phyloP scores from a whole-genome alignment of 2,329 filamentous ascomycete species.

The Fusarium sp. region DNA sequence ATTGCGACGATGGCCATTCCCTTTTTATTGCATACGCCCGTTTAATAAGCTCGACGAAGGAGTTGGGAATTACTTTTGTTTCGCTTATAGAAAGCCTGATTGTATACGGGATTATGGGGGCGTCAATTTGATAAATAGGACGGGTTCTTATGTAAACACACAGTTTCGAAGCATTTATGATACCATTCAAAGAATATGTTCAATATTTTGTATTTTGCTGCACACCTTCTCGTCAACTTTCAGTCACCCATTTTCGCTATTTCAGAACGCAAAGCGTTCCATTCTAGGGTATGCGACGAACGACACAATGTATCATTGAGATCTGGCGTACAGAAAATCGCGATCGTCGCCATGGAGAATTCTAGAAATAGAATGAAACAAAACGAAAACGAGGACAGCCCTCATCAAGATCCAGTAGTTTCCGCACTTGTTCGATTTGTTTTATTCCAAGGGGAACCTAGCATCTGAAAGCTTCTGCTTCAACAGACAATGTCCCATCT shows the following conservation, averaged over 20 bases:
- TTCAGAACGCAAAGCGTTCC: neutral
- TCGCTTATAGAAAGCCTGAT: constrained; percentile 19
- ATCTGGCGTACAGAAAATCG: neutral
- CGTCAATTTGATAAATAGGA: constrained; percentile 19
- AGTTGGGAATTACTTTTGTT: constrained; percentile 6
- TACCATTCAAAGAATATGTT: constrained; percentile 14
- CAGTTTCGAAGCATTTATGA: constrained; percentile 16
- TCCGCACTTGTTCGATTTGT: neutral
- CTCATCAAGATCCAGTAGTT: neutral
- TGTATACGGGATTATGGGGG: constrained; percentile 1
- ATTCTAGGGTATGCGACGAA: too few relatives aligned
- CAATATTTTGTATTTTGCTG: neutral
- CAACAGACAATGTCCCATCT: neutral
- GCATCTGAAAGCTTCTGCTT: neutral
- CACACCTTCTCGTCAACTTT: too few relatives aligned
- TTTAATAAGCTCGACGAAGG: constrained; percentile 21
- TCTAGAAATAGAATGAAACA: too few relatives aligned
- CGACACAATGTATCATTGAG: neutral
- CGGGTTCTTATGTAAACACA: constrained; percentile 6
- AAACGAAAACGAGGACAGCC: neutral
- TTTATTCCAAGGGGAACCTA: neutral
- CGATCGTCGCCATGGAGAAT: neutral
- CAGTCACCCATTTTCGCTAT: too few relatives aligned
- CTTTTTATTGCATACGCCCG: constrained; percentile 3
- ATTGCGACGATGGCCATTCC: constrained; percentile 10